phyloP scores from a whole-genome alignment of 495 filamentous ascomycete species.

The Pseudevernia furfuracea region DNA sequence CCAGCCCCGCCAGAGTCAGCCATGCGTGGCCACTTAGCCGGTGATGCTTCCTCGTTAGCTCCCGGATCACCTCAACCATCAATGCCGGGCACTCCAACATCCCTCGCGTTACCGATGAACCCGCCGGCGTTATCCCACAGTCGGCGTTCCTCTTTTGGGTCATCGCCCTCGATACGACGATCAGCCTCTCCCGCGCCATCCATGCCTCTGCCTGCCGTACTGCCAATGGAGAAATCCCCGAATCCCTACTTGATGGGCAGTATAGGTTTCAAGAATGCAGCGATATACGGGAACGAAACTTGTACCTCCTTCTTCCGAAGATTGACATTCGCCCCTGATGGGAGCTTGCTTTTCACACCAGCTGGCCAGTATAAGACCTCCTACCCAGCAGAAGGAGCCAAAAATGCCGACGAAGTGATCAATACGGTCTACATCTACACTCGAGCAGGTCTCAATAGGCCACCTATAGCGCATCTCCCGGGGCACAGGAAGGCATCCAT shows the following conservation, averaged over 20 bases:
- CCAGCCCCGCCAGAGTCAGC: constrained; percentile 80
- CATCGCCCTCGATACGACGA: constrained; percentile 71
- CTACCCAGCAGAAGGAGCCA: constrained; percentile 63
- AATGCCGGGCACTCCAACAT: constrained; percentile 89
- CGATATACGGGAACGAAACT: constrained; percentile 94
- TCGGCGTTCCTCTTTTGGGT: constrained; percentile 89
- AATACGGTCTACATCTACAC: constrained; percentile 99
- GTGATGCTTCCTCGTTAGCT: constrained; percentile 47
- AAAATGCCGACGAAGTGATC: constrained; percentile 73
- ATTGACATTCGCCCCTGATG: constrained; percentile 89
- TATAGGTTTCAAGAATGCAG: constrained; percentile 64
- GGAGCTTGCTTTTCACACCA: constrained; percentile 89
- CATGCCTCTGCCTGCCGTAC: constrained; percentile 90
- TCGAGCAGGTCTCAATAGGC: constrained; percentile 90
- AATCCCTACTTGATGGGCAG: constrained; percentile 53
- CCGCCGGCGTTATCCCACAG: constrained; percentile 88
- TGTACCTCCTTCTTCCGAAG: constrained; percentile 95
- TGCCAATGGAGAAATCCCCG: constrained; percentile 82
- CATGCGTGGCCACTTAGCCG: constrained; percentile 48
- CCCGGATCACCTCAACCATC: constrained; percentile 81
- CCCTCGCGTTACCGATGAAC: constrained; percentile 90
- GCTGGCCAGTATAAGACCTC: constrained; percentile 91
- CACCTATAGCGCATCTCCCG: constrained; percentile 93
- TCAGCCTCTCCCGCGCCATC: constrained; percentile 95
- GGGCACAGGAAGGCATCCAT: constrained; percentile 98